Base-by-base conservation (phyloP, 2,329 filamentous ascomycete genomes). In the Ciborinia camelliae region DNA sequence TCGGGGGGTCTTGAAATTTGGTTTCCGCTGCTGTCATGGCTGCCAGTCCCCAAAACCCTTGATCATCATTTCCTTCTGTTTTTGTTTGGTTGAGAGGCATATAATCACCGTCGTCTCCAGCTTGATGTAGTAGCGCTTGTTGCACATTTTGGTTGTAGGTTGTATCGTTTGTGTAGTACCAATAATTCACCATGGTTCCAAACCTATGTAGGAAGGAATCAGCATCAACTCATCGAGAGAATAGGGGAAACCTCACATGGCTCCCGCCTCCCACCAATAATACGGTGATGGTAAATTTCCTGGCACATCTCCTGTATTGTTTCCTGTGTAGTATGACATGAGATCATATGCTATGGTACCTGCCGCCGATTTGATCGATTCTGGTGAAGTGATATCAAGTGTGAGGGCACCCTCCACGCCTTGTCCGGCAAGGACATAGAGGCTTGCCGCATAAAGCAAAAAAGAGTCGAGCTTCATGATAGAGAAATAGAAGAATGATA, bases 91-190 rank as follows among this genome's bases (percentile, higher is more conserved):
- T 89, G 1, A 81, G 79, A 8, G 91, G 90, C 85, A 93, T 91
- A 75, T 89, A 94, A 73, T 93, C 87, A 62, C 86, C 79, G 71
- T 88, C 81, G 0, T 84, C 80, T 64, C 90, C 90, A 64, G 87
- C 85, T 76, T 96, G 91, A 74, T 84, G 86, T 61, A 91, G 81
- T 71, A 96, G 81, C 10, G 84, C 91, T 68, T 90, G 80, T 77
- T 73, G 91, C 90, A 70, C 59, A 4, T 63, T 63, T 14, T 63
- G 53, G 23, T 73, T 73, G 78, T 90, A 94, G 57, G 82, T 81
- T 12, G 81, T 78, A 72, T 93, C 90, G 35, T 86, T 86, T 0
- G 90, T 93, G 75, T 90, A 90, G 73, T 87, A 89, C 90, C 90
- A 95, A 75, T 94, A 94, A 71, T 94, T 89, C 64, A 95, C 65